phyloP scores from a whole-genome alignment of 495 filamentous ascomycete species.

The Hypomontagnella monticulosa region DNA sequence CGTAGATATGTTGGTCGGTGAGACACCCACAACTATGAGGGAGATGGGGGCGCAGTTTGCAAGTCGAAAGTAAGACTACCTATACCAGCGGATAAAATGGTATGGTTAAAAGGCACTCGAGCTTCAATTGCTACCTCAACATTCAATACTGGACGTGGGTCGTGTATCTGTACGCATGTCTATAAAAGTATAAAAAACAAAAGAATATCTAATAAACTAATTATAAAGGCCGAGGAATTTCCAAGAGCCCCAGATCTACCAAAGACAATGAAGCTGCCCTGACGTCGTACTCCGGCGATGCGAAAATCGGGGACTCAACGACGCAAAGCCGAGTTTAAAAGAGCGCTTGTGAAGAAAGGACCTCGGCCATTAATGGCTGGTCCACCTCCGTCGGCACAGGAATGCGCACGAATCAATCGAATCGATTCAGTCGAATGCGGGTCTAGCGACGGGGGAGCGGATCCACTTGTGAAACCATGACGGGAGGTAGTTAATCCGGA shows the following conservation, averaged over 20 bases:
- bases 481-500: conserved; percentile 7
- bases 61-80: background rate
- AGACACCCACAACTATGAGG: background rate
- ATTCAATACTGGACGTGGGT: conserved; percentile 1
- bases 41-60: background rate
- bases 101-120: conserved; percentile 32
- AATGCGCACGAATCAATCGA: conserved; percentile 30
- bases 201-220: background rate
- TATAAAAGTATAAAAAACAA: background rate
- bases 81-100: conserved; percentile 32
- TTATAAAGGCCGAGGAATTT: conserved; percentile 5
- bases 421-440: background rate
- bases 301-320: conserved; percentile 27
- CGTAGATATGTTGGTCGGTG: too few species aligned
- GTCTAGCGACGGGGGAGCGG: background rate
- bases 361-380: conserved; percentile 36
- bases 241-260: conserved; percentile 6
- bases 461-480: too few species aligned
- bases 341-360: conserved; percentile 32
- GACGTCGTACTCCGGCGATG: conserved; percentile 34
- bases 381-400: conserved; percentile 33
- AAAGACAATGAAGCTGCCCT: conserved; percentile 34
- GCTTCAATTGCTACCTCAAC: conserved; percentile 28
- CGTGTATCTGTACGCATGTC: conserved; percentile 21
- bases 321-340: conserved; percentile 39